Conservation (phyloP, 495 filamentous ascomycete species). For the Penicillium cosmopolitanum region DNA sequence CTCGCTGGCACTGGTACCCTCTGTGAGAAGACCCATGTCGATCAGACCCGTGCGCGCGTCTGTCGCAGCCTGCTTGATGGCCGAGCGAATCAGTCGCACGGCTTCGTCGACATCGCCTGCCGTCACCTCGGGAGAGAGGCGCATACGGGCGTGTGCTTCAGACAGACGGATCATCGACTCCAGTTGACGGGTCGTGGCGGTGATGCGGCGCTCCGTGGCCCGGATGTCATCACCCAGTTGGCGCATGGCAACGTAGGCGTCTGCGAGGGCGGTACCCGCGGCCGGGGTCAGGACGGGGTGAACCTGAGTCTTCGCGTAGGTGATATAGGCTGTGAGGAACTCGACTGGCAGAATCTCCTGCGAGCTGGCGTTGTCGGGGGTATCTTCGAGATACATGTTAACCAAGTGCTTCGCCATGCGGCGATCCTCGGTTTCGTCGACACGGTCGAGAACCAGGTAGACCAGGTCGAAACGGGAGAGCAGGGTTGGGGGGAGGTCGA, state of each 20-base stretch:
- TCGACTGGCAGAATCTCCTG: slow-evolving; percentile 86
- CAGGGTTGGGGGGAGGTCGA: slow-evolving; percentile 92
- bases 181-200: slow-evolving; percentile 92
- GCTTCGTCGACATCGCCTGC: slow-evolving; percentile 86
- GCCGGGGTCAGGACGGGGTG: slow-evolving; percentile 78
- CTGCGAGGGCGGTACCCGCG: slow-evolving; percentile 78
- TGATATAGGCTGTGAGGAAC: slow-evolving; percentile 95
- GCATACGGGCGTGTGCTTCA: slow-evolving; percentile 98
- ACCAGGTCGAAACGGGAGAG: slow-evolving; percentile 96
- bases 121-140: slow-evolving; percentile 75
- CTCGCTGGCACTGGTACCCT: slow-evolving; percentile 85
- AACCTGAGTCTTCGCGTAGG: slow-evolving; percentile 86
- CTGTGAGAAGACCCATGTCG: slow-evolving; percentile 93
- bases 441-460: slow-evolving; percentile 91
- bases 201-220: slow-evolving; percentile 91
- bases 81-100: slow-evolving; percentile 85
- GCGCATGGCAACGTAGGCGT: slow-evolving; percentile 93
- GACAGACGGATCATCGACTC: slow-evolving; percentile 96
- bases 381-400: slow-evolving; percentile 96
- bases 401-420: slow-evolving; percentile 89
- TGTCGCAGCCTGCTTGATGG: slow-evolving; percentile 96
- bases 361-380: slow-evolving; percentile 78
- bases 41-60: slow-evolving; percentile 90
- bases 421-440: slow-evolving; percentile 86
- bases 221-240: slow-evolving; percentile 95